phyloP scores from a whole-genome alignment of 2,329 filamentous ascomycete genomes.

The Fusarium pininemorale region DNA sequence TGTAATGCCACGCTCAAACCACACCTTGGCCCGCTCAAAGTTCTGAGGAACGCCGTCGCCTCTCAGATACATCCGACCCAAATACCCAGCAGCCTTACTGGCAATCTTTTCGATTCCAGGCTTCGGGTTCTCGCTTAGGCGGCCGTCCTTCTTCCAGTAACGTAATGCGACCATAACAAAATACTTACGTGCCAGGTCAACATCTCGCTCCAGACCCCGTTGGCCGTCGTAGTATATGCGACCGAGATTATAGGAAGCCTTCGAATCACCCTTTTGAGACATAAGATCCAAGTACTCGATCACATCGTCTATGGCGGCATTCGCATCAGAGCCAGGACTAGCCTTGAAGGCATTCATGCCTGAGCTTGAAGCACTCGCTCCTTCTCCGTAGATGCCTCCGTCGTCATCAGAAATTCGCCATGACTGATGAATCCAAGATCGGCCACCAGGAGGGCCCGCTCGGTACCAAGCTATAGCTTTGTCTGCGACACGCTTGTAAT shows the following conservation, averaged over 20 bases:
- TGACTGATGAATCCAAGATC: conserved; percentile 77
- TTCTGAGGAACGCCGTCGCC: conserved; percentile 86
- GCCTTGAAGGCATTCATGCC: conserved; percentile 82
- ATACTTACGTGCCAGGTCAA: conserved; percentile 78
- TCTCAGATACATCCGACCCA: conserved; percentile 88
- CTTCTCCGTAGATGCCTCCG: conserved; percentile 94
- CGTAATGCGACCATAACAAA: conserved; percentile 82
- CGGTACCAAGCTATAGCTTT: conserved; percentile 90
- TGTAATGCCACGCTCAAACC: conserved; percentile 82
- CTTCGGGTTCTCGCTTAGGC: conserved; percentile 73
- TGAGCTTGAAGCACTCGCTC: conserved; percentile 88
- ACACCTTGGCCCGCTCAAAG: conserved; percentile 77
- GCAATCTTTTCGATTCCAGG: conserved; percentile 79
- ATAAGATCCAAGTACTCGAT: conserved; percentile 93
- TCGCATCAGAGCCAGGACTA: conserved; percentile 78
- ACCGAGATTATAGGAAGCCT: conserved; percentile 85
- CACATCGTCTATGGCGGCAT: conserved; percentile 90
- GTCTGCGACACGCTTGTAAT: conserved; percentile 93
- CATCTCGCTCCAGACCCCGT: conserved; percentile 76
- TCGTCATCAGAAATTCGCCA: conserved; percentile 90
- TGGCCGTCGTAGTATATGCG: conserved; percentile 90
- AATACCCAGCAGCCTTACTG: conserved; percentile 83
- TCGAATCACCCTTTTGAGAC: conserved; percentile 88
- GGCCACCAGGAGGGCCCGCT: conserved; percentile 89
- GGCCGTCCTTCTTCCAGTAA: conserved; percentile 85